Base-by-base conservation (phyloP, 2,329 filamentous ascomycete species). In the Fusarium longipes region DNA sequence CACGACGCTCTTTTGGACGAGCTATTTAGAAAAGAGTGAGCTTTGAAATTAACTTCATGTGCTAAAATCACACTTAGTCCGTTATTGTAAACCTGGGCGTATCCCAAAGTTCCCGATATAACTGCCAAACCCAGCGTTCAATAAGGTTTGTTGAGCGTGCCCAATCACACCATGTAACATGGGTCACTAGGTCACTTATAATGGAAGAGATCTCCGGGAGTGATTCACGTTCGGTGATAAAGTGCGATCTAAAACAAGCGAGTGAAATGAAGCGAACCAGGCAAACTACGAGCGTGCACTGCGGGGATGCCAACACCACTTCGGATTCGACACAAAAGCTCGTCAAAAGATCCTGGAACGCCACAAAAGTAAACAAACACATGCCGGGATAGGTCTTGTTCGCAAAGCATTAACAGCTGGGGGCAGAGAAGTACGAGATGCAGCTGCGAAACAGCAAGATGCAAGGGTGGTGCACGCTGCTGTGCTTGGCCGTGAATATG, bases 401-500 rank as follows among this genome's bases (percentile, higher is more conserved):
- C 30, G 49, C 63, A 39, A 50, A 32, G 50, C 44, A 60, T 55
- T 42, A 52, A 42, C 39, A 49, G 45, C 48, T 56, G 38, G 52
- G 45, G 33, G 40, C 48, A 35, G 38, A 60, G 60, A 70, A 62
- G 52, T 40, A 62, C 32, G 29, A 52, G 54, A 52, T 59, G 39
- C 33, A 61, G 49, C 24, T 20, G 25, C 40, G 51, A 55, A 61
- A 61, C 57, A 53, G 58, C 42, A 35, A 63, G 57, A 59, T 57
- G 57, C 63, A 70, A 65, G 67, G 60, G 57, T 49, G 35, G 59
- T 71, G 71, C 72, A 74, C 70, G 71, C 50, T 70, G 63, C 38
- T 53, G 47, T 65, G 57, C 48, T 68, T 45, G 25, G 40, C 57
- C 72, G 72, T 74, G 72, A 74, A 74, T 65, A 70, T 65, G 61